Evolutionary conservation across 805 yeast species (phyloP).

Genomic region (Nakazawaea ernobii): DNA sequence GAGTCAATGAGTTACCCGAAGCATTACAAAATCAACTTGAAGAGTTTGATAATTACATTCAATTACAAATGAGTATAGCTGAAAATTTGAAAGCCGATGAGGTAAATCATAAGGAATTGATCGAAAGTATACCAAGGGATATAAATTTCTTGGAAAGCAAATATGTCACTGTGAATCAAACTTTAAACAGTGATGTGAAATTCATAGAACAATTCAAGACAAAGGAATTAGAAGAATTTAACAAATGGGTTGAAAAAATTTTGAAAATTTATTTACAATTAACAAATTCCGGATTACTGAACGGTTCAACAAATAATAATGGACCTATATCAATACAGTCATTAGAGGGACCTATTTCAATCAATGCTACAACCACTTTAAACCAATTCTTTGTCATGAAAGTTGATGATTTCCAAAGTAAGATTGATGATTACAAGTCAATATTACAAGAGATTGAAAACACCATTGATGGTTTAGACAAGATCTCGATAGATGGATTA

Average conservation of each 20-base stretch:
- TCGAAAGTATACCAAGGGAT: slow-evolving; percentile 70
- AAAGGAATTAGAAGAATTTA: slow-evolving; percentile 29
- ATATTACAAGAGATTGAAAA: slow-evolving; percentile 52
- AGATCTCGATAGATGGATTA: slow-evolving; percentile 35
- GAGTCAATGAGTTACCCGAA: slow-evolving; percentile 71
- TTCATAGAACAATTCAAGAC: slow-evolving; percentile 38
- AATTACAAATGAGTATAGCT: slow-evolving; percentile 67
- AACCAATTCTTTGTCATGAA: slow-evolving; percentile 45
- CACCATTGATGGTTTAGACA: slow-evolving; percentile 56
- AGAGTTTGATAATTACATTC: slow-evolving; percentile 65
- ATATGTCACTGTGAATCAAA: slow-evolving; percentile 60
- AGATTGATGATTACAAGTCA: slow-evolving; percentile 43
- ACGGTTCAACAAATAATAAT: slow-evolving; percentile 24
- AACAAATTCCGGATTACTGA: slow-evolving; percentile 26
- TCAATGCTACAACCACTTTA: slow-evolving; percentile 45
- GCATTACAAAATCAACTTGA: slow-evolving; percentile 62
- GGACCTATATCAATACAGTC: slow-evolving; percentile 19
- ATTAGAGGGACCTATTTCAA: slow-evolving; percentile 15
- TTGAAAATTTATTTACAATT: slow-evolving; percentile 29
- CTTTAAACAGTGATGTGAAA: slow-evolving; percentile 43
- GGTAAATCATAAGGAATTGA: slow-evolving; percentile 55
- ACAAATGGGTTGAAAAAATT: slow-evolving; percentile 32
- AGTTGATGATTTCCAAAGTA: slow-evolving; percentile 33
- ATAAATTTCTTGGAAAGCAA: slow-evolving; percentile 56
- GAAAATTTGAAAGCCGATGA: slow-evolving; percentile 59